Conservation (phyloP, 2,329 filamentous ascomycete species). For the Xylaria sp. region DNA sequence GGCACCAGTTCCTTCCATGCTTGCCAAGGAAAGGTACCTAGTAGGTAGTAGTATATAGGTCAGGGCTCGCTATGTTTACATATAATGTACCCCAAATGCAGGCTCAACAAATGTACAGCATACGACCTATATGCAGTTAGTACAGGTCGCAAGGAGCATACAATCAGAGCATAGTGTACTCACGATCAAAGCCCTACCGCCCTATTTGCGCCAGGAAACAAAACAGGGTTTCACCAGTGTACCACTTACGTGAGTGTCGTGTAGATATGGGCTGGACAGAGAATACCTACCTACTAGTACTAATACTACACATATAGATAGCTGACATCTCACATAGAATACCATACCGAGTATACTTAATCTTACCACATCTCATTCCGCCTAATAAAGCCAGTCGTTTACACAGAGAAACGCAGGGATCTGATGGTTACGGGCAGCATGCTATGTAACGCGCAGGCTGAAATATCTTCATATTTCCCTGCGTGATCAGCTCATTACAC, state of each 20-base stretch:
- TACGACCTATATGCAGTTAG: background rate
- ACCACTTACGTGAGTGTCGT: too few species aligned
- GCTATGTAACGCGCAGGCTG: background rate
- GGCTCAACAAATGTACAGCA: background rate
- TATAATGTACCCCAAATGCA: conserved; percentile 15
- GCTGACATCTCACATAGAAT: too few species aligned
- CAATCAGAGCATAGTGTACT: too few species aligned
- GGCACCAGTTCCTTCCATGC: background rate
- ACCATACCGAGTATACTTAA: background rate
- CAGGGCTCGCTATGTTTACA: background rate
- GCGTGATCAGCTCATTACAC: background rate
- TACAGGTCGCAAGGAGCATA: background rate
- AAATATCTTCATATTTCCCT: background rate
- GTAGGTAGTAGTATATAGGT: background rate
- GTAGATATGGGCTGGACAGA: background rate
- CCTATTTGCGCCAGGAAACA: too few species aligned
- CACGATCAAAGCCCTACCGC: background rate
- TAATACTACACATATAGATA: too few species aligned
- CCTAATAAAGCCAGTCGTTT: background rate
- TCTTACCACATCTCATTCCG: background rate
- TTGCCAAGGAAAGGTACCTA: background rate
- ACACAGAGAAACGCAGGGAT: background rate
- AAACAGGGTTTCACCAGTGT: too few species aligned
- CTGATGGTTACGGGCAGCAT: background rate
- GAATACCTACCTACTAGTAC: background rate